These are phyloP conservation scores for Pythium monospermum DNA, from an alignment of 352 stramenopile species.

Conservation along the genomic window DNA sequence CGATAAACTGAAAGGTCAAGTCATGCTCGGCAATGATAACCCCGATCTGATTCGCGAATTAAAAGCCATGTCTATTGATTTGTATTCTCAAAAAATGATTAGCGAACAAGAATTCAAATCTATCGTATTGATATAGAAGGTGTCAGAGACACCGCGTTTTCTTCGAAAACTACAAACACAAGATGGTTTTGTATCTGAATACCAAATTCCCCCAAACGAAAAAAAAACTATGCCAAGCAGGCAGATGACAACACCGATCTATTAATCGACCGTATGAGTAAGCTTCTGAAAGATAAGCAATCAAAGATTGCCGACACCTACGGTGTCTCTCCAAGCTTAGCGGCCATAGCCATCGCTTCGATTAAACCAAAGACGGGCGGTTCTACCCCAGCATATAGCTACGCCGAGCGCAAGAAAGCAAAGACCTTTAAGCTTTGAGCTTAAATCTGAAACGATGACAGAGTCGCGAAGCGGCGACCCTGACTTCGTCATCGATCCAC, in stretches of 20 bases:
- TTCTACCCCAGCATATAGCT: neutral
- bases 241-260: neutral
- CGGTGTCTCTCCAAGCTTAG: too few species aligned
- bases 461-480: too few species aligned
- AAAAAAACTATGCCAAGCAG: neutral
- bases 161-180: neutral
- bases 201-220: constrained; percentile 3
- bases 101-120: constrained; percentile 8
- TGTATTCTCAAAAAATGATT: constrained; percentile 11
- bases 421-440: neutral
- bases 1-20: constrained; percentile 7
- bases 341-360: too few species aligned
- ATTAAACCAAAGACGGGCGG: neutral
- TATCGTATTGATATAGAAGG: constrained; percentile 4
- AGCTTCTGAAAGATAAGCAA: neutral
- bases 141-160: neutral
- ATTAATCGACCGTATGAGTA: neutral
- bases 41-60: constrained; percentile 7
- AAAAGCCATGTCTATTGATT: constrained; percentile 8
- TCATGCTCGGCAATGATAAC: constrained; percentile 11
- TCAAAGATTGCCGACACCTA: too few species aligned
- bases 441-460: neutral
- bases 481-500: too few species aligned
- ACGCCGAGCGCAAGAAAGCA: neutral
- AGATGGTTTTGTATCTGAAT: neutral